Percentiles rank a stretch among this genome's conserved stretches.
Evolutionary conservation across 805 yeast species (phyloP).

Genomic region (Candida dajiaensis): DNA sequence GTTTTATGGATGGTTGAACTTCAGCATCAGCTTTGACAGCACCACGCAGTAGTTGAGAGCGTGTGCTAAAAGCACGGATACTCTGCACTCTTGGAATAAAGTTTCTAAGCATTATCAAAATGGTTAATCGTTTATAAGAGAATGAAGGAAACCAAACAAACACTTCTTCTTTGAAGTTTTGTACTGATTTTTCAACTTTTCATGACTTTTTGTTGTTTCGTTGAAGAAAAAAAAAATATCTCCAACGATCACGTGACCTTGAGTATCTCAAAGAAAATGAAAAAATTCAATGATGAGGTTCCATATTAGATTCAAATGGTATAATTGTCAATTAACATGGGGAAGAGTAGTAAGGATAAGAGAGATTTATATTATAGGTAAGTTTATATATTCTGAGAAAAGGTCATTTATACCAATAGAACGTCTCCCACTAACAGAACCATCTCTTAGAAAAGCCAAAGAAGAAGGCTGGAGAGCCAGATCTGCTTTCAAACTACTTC

Average conservation of each 20-base stretch:
- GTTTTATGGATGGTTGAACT: slow-evolving; percentile 3
- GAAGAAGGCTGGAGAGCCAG: slow-evolving; percentile 98
- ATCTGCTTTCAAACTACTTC: slow-evolving; percentile 90
- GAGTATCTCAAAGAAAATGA: not conserved
- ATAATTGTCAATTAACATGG: slow-evolving; percentile 45
- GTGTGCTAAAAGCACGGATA: slow-evolving; percentile 10
- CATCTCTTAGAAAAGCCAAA: slow-evolving; percentile 68
- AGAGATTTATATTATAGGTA: slow-evolving; percentile 74
- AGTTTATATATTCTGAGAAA: slow-evolving; percentile 10
- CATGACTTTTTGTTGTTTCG: too few relatives aligned
- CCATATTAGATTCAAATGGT: not conserved
- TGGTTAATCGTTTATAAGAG: too few relatives aligned
- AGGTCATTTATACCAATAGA: too few relatives aligned
- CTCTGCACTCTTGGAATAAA: not conserved
- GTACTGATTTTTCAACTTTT: not conserved
- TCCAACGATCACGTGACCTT: not conserved
- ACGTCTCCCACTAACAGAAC: slow-evolving; percentile 12
- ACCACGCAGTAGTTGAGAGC: slow-evolving; percentile 6
- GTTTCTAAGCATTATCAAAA: slow-evolving; percentile 4
- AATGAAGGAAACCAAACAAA: not conserved
- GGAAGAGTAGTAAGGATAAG: slow-evolving; percentile 91
- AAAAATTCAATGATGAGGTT: not conserved
- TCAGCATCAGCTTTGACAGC: slow-evolving; percentile 7
- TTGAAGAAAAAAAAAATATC: not conserved
- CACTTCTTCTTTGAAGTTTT: too few relatives aligned